These are phyloP conservation scores for Solanum etuberosum DNA, from an alignment of 257 asterid genomes.

Conservation along the genomic window DNA sequence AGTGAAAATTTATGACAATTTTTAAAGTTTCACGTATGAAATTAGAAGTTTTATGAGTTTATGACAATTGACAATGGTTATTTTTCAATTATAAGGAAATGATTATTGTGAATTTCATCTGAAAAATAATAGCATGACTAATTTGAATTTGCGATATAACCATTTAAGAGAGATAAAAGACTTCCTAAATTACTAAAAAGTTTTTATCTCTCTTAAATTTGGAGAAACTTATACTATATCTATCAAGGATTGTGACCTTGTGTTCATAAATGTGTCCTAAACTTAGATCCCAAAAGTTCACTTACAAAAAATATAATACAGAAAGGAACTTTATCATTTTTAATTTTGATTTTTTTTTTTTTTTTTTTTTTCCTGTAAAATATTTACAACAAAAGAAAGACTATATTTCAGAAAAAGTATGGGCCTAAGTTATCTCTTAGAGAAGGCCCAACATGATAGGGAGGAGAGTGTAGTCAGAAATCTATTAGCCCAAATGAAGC, in stretches of 20 bases:
- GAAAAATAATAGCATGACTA: background rate
- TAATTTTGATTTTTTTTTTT: background rate
- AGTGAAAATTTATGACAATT: background rate
- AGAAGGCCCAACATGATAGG: background rate
- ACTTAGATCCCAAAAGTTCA: background rate
- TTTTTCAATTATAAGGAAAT: background rate
- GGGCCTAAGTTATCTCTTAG: background rate
- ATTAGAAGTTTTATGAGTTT: background rate
- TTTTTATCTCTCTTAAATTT: background rate
- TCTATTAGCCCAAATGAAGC: background rate
- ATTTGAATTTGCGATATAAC: fast-evolving
- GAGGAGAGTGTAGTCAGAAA: background rate
- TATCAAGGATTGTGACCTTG: background rate
- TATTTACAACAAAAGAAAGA: background rate
- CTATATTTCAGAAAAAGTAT: background rate
- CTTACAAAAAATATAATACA: background rate
- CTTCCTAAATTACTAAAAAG: background rate
- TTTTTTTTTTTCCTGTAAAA: background rate
- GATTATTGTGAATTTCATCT: background rate
- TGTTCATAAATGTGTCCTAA: background rate
- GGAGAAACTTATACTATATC: background rate
- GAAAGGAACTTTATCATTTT: background rate
- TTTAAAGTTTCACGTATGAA: background rate
- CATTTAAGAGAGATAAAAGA: background rate
- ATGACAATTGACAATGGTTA: background rate